Conservation (phyloP, 768 basidiomycete genomes). For the Tricholomella constricta region DNA sequence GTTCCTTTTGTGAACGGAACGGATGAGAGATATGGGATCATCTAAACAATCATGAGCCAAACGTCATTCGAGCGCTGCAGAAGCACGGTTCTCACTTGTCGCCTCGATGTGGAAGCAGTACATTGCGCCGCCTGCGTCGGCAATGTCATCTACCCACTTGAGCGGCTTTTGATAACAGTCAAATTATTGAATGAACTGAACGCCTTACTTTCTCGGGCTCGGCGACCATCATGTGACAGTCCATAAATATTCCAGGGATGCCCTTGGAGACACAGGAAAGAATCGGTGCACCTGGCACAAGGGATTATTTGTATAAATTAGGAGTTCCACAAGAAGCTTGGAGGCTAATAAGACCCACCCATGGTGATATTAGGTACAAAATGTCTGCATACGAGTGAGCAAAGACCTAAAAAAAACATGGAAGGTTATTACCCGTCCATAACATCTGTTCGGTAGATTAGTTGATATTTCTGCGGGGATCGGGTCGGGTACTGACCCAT, state of each 20-base stretch:
- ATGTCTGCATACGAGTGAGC: constrained; percentile 54
- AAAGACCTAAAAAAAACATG: constrained; percentile 12
- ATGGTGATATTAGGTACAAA: constrained; percentile 99
- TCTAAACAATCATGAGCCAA: constrained; percentile 36
- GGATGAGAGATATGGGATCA: constrained; percentile 75
- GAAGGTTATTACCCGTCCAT: constrained; percentile 84
- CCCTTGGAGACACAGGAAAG: constrained; percentile 82
- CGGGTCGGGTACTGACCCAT: constrained; percentile 65
- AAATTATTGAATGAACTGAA: neutral
- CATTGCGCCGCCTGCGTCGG: constrained; percentile 90
- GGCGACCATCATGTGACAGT: constrained; percentile 99
- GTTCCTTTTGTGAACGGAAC: constrained; percentile 73
- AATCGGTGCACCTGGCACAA: constrained; percentile 74
- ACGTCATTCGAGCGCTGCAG: neutral
- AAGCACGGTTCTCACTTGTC: constrained; percentile 53
- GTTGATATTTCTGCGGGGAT: constrained; percentile 1
- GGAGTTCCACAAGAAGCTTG: constrained; percentile 3
- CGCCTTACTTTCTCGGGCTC: constrained; percentile 79
- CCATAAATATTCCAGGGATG: constrained; percentile 97
- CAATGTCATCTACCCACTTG: constrained; percentile 96
- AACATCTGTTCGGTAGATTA: constrained; percentile 60
- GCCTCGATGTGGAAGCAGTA: constrained; percentile 99
- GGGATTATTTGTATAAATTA: no score
- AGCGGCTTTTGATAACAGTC: neutral
- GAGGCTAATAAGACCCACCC: constrained; percentile 59